Base-by-base conservation (phyloP, 371 early-diverging fungal species). In the Synchytrium microbalum region DNA sequence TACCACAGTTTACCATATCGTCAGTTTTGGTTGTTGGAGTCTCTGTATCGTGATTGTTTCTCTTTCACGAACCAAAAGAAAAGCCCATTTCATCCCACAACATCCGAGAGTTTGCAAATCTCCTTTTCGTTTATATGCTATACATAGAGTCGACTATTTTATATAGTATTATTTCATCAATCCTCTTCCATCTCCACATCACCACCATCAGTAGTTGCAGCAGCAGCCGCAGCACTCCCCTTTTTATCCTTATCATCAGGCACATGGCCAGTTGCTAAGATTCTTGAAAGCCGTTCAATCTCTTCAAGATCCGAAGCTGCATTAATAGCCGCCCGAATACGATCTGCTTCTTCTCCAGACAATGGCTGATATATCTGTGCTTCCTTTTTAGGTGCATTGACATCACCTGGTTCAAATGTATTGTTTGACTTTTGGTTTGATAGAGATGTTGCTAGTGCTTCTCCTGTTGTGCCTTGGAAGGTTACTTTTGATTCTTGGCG, bases 231-330 rank as follows among this genome's bases (percentile, higher is more conserved):
- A 14, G 51, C 14, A 51, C 14, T 14, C 23, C 51, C 51, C 51
- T 51, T 51, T 51, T 51, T 51, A 14, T 51, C 23, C 24, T 29
- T 5, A 13, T 14, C 26, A 32, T 60, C 67, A 32, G 76, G 77
- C 13, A 76, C 69, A 30, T 59, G 67, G 24, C 91, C 91, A 32
- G 84, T 78, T 67, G 80, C 77, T 66, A 89, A 74, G 63, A 81
- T 70, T 64, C 84, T 75, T 64, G 90, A 90, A 71, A 92, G 71
- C 63, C 83, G 70, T 32, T 81, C 78, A 62, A 90, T 85, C 67
- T 92, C 92, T 57, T 88, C 91, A 68, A 92, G 69, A 26, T 86
- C 86, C 54, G 79, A 86, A 3, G 91, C 92, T 62, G 86, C 81
- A 46, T 82, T 80, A 63, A 92, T 77, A 28, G 90, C 89, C 61